Percentiles rank a stretch among this genome's conserved stretches.
Evolutionary conservation across 805 yeast species (phyloP).

Genomic region (Metschnikowia arizonensis): DNA sequence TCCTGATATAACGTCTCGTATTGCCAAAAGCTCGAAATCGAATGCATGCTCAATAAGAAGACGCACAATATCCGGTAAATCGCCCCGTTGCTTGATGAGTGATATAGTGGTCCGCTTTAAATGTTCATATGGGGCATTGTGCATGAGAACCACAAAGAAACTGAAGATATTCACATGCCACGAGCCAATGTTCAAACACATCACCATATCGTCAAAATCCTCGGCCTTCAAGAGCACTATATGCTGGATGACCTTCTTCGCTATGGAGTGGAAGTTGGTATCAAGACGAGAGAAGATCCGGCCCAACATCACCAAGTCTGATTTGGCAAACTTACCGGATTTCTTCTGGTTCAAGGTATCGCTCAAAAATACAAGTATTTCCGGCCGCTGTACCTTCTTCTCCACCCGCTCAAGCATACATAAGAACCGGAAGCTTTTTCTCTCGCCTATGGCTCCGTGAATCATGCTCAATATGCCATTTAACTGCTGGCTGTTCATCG

Average conservation of each 20-base stretch:
- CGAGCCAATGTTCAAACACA: slow-evolving; percentile 17
- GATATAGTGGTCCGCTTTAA: slow-evolving; percentile 25
- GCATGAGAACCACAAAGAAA: slow-evolving; percentile 30
- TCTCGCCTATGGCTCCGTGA: slow-evolving; percentile 18
- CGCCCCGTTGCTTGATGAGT: slow-evolving; percentile 17
- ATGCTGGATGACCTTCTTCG: slow-evolving; percentile 33
- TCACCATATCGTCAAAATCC: slow-evolving; percentile 23
- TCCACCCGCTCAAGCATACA: slow-evolving; percentile 16
- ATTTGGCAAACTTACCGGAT: slow-evolving; percentile 13
- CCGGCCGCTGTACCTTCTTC: slow-evolving; percentile 6
- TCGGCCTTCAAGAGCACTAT: slow-evolving; percentile 27
- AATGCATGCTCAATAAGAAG: slow-evolving; percentile 25
- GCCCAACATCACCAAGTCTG: slow-evolving; percentile 22
- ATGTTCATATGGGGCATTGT: slow-evolving; percentile 31
- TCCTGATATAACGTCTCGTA: slow-evolving; percentile 10
- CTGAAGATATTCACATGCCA: slow-evolving; percentile 34
- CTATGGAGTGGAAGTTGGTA: slow-evolving; percentile 24
- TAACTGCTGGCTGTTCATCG: slow-evolving; percentile 11
- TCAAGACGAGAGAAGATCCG: slow-evolving; percentile 19
- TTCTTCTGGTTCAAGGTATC: slow-evolving; percentile 20
- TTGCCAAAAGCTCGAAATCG: slow-evolving; percentile 23
- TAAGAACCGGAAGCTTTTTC: slow-evolving; percentile 19
- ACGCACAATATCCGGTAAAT: slow-evolving; percentile 19
- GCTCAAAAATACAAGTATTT: slow-evolving; percentile 16
- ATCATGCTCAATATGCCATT: slow-evolving; percentile 16